These are phyloP conservation scores for Volvariella surrecta DNA, from an alignment of 1,284 basidiomycete species.

Conservation along the genomic window DNA sequence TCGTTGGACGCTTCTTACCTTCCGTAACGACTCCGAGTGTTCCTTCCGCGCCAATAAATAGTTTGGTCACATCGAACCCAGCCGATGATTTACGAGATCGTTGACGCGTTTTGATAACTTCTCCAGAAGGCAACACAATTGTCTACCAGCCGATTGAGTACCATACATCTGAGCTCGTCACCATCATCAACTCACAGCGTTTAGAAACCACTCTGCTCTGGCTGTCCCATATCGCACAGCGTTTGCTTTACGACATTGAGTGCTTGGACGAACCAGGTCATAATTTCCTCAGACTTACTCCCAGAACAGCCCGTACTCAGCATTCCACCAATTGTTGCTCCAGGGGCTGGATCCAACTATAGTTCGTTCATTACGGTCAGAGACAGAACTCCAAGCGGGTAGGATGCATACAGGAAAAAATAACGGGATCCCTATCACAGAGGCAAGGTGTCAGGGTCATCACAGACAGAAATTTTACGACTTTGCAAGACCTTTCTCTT, in stretches of 20 bases:
- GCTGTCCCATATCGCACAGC: conserved; percentile 87
- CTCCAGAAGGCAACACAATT: conserved; percentile 82
- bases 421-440: conserved; percentile 35
- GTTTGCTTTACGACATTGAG: conserved; percentile 45
- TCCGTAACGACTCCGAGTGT: conserved; percentile 92
- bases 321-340: conserved; percentile 91
- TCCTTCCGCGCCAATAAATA: conserved; percentile 96
- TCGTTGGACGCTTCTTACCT: too few relatives aligned
- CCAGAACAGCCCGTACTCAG: conserved; percentile 77
- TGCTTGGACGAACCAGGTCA: not conserved
- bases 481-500: conserved; percentile 41
- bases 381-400: not conserved
- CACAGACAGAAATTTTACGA: conserved; percentile 1
- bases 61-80: conserved; percentile 84
- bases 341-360: conserved; percentile 70
- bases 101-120: conserved; percentile 89
- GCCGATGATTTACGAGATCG: conserved; percentile 85
- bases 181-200: conserved; percentile 49
- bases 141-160: conserved; percentile 49
- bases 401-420: conserved; percentile 79
- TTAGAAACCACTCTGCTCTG: conserved; percentile 80
- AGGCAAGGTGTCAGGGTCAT: not conserved
- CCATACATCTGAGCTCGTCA: not conserved
- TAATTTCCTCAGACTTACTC: conserved; percentile 37
- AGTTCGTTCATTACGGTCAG: conserved; percentile 1